Evolutionary conservation across 1,284 basidiomycete species (phyloP).

Genomic region (Naganishia sp.): DNA sequence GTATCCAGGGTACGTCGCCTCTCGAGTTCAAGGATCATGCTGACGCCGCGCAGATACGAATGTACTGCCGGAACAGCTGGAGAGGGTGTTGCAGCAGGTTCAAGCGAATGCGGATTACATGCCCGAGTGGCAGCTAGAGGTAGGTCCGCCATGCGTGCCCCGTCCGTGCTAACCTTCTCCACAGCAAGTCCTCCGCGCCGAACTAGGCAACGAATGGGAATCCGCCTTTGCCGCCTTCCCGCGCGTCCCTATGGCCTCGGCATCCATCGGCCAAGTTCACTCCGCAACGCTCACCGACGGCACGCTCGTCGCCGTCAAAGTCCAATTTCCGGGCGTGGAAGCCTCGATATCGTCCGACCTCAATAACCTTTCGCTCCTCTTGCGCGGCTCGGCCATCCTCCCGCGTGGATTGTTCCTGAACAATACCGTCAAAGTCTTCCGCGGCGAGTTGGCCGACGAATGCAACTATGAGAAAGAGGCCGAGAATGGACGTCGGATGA

Average conservation of each 20-base stretch:
- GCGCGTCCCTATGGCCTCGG: conserved; percentile 88
- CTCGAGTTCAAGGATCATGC: background rate
- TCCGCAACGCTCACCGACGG: conserved; percentile 64
- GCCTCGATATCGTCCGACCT: conserved; percentile 86
- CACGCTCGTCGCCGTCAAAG: conserved; percentile 77
- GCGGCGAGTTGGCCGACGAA: conserved; percentile 88
- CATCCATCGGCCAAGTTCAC: conserved; percentile 97
- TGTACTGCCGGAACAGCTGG: conserved; percentile 82
- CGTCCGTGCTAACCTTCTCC: background rate
- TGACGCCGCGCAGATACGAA: conserved; percentile 64
- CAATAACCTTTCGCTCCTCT: conserved; percentile 77
- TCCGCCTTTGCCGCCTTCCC: conserved; percentile 74
- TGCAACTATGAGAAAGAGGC: conserved; percentile 93
- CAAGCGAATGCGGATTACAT: conserved; percentile 98
- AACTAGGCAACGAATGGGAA: conserved; percentile 77
- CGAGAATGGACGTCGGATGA: conserved; percentile 68
- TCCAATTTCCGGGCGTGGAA: conserved; percentile 92
- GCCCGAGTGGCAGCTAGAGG: conserved; percentile 98
- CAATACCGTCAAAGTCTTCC: conserved; percentile 83
- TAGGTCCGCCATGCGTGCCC: conserved; percentile 42
- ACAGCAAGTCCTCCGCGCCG: conserved; percentile 72
- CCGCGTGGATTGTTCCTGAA: conserved; percentile 89
- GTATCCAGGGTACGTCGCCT: conserved; percentile 76
- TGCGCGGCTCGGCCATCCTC: conserved; percentile 76
- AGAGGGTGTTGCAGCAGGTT: conserved; percentile 83